Evolutionary conservation across 1,284 basidiomycete species (phyloP).

Genomic region (Pseudozyma thailandica): DNA sequence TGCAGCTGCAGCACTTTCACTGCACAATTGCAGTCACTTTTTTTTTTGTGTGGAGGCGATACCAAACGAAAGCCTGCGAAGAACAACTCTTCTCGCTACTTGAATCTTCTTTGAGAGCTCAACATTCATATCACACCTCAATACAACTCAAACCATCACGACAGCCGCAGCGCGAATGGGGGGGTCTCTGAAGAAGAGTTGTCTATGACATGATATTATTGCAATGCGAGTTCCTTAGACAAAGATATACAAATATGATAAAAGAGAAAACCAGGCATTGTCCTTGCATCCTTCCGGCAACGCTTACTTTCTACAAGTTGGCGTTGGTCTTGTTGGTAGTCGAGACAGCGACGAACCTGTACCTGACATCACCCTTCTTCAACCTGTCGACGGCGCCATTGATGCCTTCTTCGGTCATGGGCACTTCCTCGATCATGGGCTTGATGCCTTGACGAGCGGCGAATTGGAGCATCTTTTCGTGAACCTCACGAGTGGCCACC

Average conservation of each 20-base stretch:
- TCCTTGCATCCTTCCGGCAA: neutral
- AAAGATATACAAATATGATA: neutral
- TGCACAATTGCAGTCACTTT: no score
- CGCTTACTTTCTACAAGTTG: slow-evolving; percentile 21
- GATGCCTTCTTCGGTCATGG: slow-evolving; percentile 63
- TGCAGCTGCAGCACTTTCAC: no score
- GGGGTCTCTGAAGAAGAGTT: neutral
- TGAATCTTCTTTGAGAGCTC: no score
- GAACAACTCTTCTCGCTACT: no score
- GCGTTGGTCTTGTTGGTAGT: slow-evolving; percentile 42
- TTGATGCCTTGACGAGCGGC: slow-evolving; percentile 51
- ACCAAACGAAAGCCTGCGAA: no score
- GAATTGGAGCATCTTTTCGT: slow-evolving; percentile 61
- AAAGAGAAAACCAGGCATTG: neutral
- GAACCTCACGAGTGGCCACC: slow-evolving; percentile 57
- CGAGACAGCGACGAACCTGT: slow-evolving; percentile 61
- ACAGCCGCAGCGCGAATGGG: neutral
- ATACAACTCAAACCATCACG: no score
- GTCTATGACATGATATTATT: neutral
- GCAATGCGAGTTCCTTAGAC: neutral
- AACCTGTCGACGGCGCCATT: slow-evolving; percentile 58
- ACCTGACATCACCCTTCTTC: slow-evolving; percentile 62
- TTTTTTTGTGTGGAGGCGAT: no score
- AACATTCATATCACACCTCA: no score
- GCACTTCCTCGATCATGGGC: slow-evolving; percentile 62